Percentiles rank a stretch among this genome's conserved stretches.
These are phyloP conservation scores for Claviceps sp. DNA, from an alignment of 2,329 filamentous ascomycete species.

Conservation along the genomic window DNA sequence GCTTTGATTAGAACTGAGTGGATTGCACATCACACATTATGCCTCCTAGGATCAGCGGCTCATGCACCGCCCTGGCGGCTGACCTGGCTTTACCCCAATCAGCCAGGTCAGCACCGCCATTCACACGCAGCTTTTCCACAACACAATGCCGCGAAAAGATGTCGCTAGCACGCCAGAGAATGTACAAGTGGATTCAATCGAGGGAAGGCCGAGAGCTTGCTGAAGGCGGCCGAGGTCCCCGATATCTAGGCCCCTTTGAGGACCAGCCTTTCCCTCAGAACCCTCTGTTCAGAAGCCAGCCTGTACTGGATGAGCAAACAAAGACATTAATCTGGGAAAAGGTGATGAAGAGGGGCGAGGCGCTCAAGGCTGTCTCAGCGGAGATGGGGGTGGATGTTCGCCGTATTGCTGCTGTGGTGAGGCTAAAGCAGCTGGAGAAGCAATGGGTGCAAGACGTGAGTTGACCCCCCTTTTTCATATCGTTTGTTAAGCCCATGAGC, in stretches of 20 bases:
- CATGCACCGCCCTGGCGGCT: constrained; percentile 16
- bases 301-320: constrained; percentile 60
- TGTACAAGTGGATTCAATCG: constrained; percentile 26
- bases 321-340: constrained; percentile 61
- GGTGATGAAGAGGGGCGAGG: constrained; percentile 51
- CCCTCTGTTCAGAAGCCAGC: constrained; percentile 52
- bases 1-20: not conserved
- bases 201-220: constrained; percentile 13
- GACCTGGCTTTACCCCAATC: constrained; percentile 1
- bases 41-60: constrained; percentile 12
- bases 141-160: constrained; percentile 25
- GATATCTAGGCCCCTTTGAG: constrained; percentile 24
- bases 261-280: constrained; percentile 64
- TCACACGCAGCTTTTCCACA: constrained; percentile 24
- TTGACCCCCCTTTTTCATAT: constrained; percentile 3
- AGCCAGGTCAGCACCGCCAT: constrained; percentile 4
- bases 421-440: constrained; percentile 77
- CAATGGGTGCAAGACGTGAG: constrained; percentile 64
- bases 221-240: constrained; percentile 15
- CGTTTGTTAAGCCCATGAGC: not conserved
- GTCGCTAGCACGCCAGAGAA: constrained; percentile 21
- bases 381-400: constrained; percentile 69
- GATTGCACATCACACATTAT: constrained; percentile 1
- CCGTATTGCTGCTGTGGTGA: constrained; percentile 71
- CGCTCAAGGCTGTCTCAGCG: constrained; percentile 64